These are phyloP conservation scores for Lojkania enalia DNA, from an alignment of 2,329 filamentous ascomycete species.

Conservation along the genomic window DNA sequence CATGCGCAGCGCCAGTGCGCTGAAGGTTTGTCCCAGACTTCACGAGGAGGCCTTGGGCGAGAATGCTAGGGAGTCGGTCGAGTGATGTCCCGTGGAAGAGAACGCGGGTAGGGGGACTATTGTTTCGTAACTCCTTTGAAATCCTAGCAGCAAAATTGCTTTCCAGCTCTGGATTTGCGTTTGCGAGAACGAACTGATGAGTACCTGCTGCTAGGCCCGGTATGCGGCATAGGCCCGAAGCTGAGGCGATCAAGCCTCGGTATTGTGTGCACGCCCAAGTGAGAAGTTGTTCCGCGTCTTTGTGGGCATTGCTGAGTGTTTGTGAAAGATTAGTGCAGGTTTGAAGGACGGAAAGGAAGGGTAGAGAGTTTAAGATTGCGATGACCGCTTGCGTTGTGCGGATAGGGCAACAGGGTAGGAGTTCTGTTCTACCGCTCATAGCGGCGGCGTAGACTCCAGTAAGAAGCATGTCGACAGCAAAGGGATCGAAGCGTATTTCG, in stretches of 20 bases:
- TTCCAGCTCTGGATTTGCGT: conserved; percentile 32
- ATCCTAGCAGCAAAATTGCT: conserved; percentile 20
- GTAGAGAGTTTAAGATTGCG: conserved; percentile 30
- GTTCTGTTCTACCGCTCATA: conserved; percentile 18
- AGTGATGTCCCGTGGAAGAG: conserved; percentile 41
- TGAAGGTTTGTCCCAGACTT: conserved; percentile 35
- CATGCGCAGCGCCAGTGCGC: conserved; percentile 34
- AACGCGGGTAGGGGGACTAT: conserved; percentile 21
- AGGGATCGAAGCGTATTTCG: conserved; percentile 34
- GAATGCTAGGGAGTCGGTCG: conserved; percentile 37
- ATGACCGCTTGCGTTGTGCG: conserved; percentile 12
- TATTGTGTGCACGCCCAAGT: conserved; percentile 36
- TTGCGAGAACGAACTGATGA: conserved; percentile 40
- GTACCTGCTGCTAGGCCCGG: conserved; percentile 31
- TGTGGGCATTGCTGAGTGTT: conserved; percentile 17
- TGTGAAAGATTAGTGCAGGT: conserved; percentile 19
- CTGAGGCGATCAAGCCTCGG: conserved; percentile 34
- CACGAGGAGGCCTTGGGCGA: conserved; percentile 31
- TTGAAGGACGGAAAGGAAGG: conserved; percentile 25
- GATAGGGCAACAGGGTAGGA: conserved; percentile 36
- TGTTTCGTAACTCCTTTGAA: neutral
- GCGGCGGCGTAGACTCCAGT: conserved; percentile 33
- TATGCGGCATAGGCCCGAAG: conserved; percentile 29
- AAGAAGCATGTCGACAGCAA: conserved; percentile 35
- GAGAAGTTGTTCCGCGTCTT: conserved; percentile 29